Base-by-base conservation (phyloP, 2,329 filamentous ascomycete genomes). In the Diaporthe australafricana region DNA sequence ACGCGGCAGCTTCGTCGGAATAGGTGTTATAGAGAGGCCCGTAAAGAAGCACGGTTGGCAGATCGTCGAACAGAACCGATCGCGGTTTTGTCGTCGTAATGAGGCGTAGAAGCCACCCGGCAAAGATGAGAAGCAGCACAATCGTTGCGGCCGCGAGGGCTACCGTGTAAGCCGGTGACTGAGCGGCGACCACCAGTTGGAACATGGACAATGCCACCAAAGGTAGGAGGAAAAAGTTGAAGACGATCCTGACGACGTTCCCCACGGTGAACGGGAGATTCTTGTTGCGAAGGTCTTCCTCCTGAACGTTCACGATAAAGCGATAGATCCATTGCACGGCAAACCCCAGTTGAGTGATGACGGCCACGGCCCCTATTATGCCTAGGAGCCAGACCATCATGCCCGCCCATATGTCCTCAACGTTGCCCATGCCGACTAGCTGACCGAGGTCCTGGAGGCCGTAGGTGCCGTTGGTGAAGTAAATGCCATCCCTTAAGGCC, bases 11-110 rank as follows among this genome's bases (percentile, higher is more conserved):
- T 80, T 96, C 93, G 80, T 99, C 96, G 30, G 94, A 96, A 81
- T 97, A 98, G 0, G 96, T 99, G 83, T 99, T 99, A 83, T 99
- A 99, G 9, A 99, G 86, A 6, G 96, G 94, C 0, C 96, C 96
- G 77, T 98, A 98, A 1, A 94, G 88, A 2, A 99, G 87, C 11
- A 98, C 91, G 0, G 94, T 98, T 8, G 94, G 91, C 62, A 99
- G 87, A 78, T 98, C 95, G 81, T 99, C 96, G 80, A 98, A 99
- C 12, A 99, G 87, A 75, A 94, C 93, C 1, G 94, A 93, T 73
- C 95, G 92, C 7, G 95, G 95, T 75, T 93, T 91, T 0, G 94
- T 96, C 30, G 87, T 90, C 70, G 92, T 90, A 77, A 98, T 96
- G 65, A 97, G 86, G 78, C 90, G 90, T 60, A 98, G 89, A 32